phyloP scores from a whole-genome alignment of 345 rosid genomes.

The Aquilaria yunnanensis region DNA sequence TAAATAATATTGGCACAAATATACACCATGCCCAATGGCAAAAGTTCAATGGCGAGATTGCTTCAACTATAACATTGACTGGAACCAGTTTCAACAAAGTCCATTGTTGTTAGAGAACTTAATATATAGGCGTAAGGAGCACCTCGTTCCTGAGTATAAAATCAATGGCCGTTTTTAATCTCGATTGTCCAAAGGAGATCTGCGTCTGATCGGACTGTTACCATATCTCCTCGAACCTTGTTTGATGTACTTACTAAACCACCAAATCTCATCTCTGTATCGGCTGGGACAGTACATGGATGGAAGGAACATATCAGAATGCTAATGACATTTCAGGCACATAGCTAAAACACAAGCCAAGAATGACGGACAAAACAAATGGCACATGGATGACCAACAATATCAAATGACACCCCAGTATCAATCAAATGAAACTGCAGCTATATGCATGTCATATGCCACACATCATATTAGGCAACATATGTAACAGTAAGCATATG shows the following conservation, averaged over 20 bases:
- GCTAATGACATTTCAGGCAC: background rate
- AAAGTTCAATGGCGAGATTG: background rate
- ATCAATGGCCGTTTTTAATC: slow-evolving; percentile 31
- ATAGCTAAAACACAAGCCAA: no score
- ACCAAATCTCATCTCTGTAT: slow-evolving; percentile 77
- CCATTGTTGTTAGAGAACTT: no score
- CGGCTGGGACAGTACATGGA: slow-evolving; percentile 30
- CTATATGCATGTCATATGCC: background rate
- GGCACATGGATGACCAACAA: background rate
- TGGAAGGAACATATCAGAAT: background rate
- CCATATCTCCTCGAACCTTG: slow-evolving; percentile 40
- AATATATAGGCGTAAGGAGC: background rate
- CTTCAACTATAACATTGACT: background rate
- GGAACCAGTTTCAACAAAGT: no score
- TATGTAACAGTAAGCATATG: no score
- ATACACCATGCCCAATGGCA: no score
- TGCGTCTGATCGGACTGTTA: slow-evolving; percentile 66
- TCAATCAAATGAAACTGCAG: background rate
- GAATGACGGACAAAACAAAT: background rate
- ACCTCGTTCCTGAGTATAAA: background rate
- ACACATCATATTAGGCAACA: no score
- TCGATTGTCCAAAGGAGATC: slow-evolving; percentile 97
- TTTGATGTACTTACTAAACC: slow-evolving; percentile 85
- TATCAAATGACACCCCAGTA: background rate
- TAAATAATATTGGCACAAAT: no score